phyloP scores from a whole-genome alignment of 192 early-diverging fungal genomes.

The Podila minutissima region DNA sequence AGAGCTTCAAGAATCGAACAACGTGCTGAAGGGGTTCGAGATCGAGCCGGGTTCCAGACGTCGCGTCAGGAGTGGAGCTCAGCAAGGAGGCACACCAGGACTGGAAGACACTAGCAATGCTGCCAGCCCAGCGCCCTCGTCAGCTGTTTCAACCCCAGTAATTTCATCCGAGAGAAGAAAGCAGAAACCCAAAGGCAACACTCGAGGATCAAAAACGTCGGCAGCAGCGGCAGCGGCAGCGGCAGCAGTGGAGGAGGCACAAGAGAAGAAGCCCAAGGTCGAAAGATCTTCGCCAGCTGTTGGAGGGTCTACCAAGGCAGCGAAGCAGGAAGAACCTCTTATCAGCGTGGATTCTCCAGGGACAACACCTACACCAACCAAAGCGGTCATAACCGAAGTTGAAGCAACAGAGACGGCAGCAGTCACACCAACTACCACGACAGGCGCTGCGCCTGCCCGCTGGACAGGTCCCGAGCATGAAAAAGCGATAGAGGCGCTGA shows the following conservation, averaged over 20 bases:
- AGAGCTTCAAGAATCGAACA: constrained; percentile 55
- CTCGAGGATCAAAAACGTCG: constrained; percentile 9
- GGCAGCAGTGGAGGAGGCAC: background rate
- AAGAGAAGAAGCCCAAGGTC: constrained; percentile 28
- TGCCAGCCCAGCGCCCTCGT: constrained; percentile 39
- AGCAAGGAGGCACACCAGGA: constrained; percentile 21
- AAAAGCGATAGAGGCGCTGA: constrained; percentile 53
- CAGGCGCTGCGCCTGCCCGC: constrained; percentile 18
- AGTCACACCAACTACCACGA: background rate
- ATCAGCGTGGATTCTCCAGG: constrained; percentile 7
- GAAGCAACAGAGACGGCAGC: background rate
- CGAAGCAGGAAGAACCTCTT: constrained; percentile 1
- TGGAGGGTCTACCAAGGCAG: background rate
- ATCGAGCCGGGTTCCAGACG: constrained; percentile 27
- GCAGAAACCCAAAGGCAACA: constrained; percentile 16
- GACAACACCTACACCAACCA: background rate
- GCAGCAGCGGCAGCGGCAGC: constrained; percentile 10
- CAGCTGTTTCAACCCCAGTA: constrained; percentile 23
- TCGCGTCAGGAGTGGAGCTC: constrained; percentile 40
- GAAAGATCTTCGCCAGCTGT: constrained; percentile 12
- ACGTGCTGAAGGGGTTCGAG: constrained; percentile 48
- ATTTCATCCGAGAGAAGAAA: constrained; percentile 23
- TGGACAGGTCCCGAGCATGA: constrained; percentile 43
- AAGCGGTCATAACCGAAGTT: background rate
- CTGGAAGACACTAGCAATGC: constrained; percentile 39